Base-by-base conservation (phyloP, 371 early-diverging fungal genomes). In the Saksenaea oblongispora region DNA sequence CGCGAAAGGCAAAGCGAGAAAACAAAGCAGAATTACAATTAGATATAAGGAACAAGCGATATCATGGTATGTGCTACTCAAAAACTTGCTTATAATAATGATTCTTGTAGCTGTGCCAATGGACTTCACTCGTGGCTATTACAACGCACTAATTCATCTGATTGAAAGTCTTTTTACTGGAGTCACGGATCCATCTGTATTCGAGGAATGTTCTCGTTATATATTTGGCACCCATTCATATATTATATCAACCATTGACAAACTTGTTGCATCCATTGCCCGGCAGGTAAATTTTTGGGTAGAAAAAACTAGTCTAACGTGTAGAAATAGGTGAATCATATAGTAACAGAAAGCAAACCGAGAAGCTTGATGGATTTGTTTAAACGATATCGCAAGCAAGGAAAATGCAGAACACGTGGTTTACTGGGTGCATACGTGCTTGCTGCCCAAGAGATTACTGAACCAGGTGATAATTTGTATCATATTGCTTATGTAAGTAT, bases 201-300 rank as follows among this genome's bases (percentile, higher is more conserved):
- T 89, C 86, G 99, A 99, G 67, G 99, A 98, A 61, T 79, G 86
- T 41, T 71, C 92, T 42, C 87, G 97, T 8, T 84, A 85, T 54
- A 75, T 95, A 69, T 96, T 91, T 75, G 91, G 93, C 14, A 93
- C 89, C 31, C 80, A 89, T 24, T 96, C 91, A 0, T 93, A 94
- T 69, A 70, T 85, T 37, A 80, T 92, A 36, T 91, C 94, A 61
- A 94, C 95, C 0, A 76, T 96, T 18, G 96, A 96, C 73, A 92
- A 90, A 65, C 79, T 94, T 24, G 77, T 93, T 17, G 83, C 83
- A 61, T 64, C 86, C 1, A 66, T 93, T 55, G 76, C 88, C 18
- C 94, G 93, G 73, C 90, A 91, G 79, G 89, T 92, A 80, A 69
- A 66, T 41, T 22, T 17, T 18, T 2, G 3, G n/a, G 10, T 8